Percentiles rank a stretch among this genome's conserved stretches.
Conservation (phyloP, 179 eudicot genomes). For the Amaranthus tricolor region DNA sequence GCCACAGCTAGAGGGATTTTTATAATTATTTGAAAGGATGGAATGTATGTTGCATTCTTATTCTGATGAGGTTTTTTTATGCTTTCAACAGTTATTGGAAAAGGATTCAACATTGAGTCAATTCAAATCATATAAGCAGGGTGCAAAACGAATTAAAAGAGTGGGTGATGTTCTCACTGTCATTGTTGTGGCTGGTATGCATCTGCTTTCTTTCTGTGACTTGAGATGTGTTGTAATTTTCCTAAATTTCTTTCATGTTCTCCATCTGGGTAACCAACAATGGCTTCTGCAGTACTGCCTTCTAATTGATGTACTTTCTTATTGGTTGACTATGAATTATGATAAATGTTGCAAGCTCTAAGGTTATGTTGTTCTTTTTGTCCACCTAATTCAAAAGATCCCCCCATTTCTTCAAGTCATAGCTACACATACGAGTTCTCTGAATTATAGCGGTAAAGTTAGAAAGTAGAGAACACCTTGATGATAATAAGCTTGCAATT, state of each 20-base stretch:
- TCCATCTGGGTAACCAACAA: neutral
- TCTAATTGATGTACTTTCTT: neutral
- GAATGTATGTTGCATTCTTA: slow-evolving; percentile 10
- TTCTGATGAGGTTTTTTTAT: slow-evolving; percentile 16
- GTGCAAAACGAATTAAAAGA: slow-evolving; percentile 54
- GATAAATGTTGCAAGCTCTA: neutral
- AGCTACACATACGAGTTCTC: neutral
- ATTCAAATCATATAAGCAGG: slow-evolving; percentile 69
- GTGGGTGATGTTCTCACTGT: slow-evolving; percentile 70
- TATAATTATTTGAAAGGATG: neutral
- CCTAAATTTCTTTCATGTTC: neutral
- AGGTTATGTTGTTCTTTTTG: neutral
- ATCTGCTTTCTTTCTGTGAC: slow-evolving; percentile 11
- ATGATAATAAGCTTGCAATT: neutral
- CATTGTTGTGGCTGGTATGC: slow-evolving; percentile 75
- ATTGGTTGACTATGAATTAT: neutral
- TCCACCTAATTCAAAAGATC: neutral
- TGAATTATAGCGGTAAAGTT: neutral
- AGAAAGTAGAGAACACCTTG: neutral
- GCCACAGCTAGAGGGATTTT: neutral
- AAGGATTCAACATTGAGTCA: slow-evolving; percentile 62
- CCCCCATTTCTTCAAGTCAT: neutral
- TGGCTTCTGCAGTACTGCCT: neutral
- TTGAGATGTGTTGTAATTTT: neutral
- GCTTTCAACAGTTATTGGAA: slow-evolving; percentile 61